Base-by-base conservation (phyloP, 1,284 basidiomycete species). In the Gomphus bonarii region DNA sequence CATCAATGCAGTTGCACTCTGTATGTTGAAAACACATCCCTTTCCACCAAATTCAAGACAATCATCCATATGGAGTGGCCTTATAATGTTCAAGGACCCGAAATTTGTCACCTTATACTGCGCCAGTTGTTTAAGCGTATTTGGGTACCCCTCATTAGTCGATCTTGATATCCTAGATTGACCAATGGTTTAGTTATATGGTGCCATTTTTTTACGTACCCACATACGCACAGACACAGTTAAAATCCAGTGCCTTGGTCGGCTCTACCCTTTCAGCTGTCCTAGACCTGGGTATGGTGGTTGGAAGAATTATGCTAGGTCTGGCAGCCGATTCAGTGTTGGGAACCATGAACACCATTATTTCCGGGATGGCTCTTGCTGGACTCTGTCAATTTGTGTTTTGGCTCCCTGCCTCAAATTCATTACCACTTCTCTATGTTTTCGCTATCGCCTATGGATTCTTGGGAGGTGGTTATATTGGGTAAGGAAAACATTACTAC, bases 391-490 rank as follows among this genome's bases (percentile, higher is more conserved):
- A 52, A 16, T 52, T 58, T 16, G 50, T 36, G 11, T 46, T 58
- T n/a, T 58, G 56, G 56, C 36, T 58, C 2, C 56, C 56, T 9
- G 18, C 56, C n/a, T 25, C 56, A 33, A 42, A 44, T 36, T 58
- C 56, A 25, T 28, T 58, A n/a, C 35, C 36, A n/a, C 40, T 58
- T 10, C 43, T 58, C 16, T 58, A 58, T 51, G 31, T 58, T 5
- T 58, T 58, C 31, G 43, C 50, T 33, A 43, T 58, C 38, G 6
- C 50, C 1, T 58, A 58, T 36, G 56, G 56, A 3, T 52, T 58
- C n/a, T 52, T 58, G 7, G 56, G 56, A 43, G 56, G 56, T 35
- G 56, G 56, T 9, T 58, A 58, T 25, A 58, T 52, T 20, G 56
- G 49, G 56, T 58, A 35, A n/a, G 49, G 22, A 1, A 18, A 42